These are phyloP conservation scores for Eutrema japonicum DNA, from an alignment of 345 rosid species.

Conservation along the genomic window DNA sequence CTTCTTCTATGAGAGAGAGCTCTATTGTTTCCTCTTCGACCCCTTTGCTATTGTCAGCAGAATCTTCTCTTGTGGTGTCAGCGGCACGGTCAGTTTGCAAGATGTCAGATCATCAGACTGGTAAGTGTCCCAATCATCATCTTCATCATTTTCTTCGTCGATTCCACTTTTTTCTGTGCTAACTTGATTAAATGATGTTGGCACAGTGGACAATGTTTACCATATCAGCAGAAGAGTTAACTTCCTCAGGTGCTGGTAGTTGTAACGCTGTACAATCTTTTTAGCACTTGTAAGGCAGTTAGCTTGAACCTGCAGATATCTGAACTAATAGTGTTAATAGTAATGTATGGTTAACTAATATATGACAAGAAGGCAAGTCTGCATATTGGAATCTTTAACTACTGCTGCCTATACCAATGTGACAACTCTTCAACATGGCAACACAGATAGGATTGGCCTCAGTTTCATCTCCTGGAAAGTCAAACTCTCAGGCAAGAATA, in stretches of 20 bases:
- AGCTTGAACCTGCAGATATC: conserved; percentile 70
- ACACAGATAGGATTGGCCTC: conserved; percentile 42
- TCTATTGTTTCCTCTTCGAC: conserved; percentile 16
- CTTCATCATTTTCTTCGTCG: conserved; percentile 38
- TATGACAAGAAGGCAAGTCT: conserved; percentile 2
- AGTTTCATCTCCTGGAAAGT: conserved; percentile 48
- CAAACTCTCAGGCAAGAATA: conserved; percentile 59
- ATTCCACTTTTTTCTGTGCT: conserved; percentile 43
- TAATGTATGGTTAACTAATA: conserved; percentile 16
- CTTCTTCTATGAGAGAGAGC: conserved; percentile 30
- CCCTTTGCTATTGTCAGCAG: conserved; percentile 21
- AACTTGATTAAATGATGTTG: conserved; percentile 39
- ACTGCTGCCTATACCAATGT: conserved; percentile 47
- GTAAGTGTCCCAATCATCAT: conserved; percentile 95
- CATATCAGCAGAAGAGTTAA: conserved; percentile 40
- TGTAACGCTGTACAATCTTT: conserved; percentile 66
- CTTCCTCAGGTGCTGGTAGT: conserved; percentile 48
- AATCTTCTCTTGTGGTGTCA: conserved; percentile 29
- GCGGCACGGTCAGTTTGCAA: conserved; percentile 29
- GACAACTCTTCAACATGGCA: conserved; percentile 56
- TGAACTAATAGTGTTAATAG: conserved; percentile 27
- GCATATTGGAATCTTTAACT: conserved; percentile 44
- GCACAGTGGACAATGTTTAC: conserved; percentile 29
- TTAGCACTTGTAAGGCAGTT: conserved; percentile 84
- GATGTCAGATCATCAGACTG: conserved; percentile 51